Base-by-base conservation (phyloP, 1,139 yeast species). In the Protomyces inundatus region DNA sequence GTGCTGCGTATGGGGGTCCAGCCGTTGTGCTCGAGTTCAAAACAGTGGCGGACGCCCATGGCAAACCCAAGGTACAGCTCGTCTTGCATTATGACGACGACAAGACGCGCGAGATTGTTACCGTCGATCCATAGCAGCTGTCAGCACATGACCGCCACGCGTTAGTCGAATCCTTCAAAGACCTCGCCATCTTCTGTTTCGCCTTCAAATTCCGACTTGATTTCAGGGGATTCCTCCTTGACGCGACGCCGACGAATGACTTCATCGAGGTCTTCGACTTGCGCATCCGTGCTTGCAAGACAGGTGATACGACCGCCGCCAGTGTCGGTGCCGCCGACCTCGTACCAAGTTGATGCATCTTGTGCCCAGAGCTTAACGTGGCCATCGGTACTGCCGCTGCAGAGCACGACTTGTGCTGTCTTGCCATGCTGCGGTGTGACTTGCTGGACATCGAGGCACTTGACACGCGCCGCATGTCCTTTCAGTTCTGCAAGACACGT, bases 341-440 rank as follows among this genome's bases (percentile, higher is more conserved):
- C 54, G 30, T 34, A 30, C 32, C 46, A 54, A 5, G 35, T 50
- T 67, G 3, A 72, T 71, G 57, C 82, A 72, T 34, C 34, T 23
- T 45, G 37, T 7, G 90, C 88, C 97, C 98, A 93, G 2, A 93
- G 86, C 12, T 91, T 96, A 64, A 93, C 85, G 71, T 84, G 87
- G 48, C 98, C 98, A 74, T 93, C 98, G 0, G 97, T 89, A 0
- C 97, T 88, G 10, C 90, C 90, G 1, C 96, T 87, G 0, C 88
- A 81, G 73, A 95, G 77, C 71, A 81, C 86, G 5, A 61, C 55
- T 39, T 51, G 61, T 64, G 45, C 67, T n/a, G 39, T 52, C 4
- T 32, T 40, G 4, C 40, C 23, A 6, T 35, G 45, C 14, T 58
- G 52, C 3, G 56, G 56, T 4, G 32, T 32, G 40, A 54, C 42